These are phyloP conservation scores for Raddia guianensis DNA, from an alignment of 176 grass and related monocot genomes.

Conservation along the genomic window DNA sequence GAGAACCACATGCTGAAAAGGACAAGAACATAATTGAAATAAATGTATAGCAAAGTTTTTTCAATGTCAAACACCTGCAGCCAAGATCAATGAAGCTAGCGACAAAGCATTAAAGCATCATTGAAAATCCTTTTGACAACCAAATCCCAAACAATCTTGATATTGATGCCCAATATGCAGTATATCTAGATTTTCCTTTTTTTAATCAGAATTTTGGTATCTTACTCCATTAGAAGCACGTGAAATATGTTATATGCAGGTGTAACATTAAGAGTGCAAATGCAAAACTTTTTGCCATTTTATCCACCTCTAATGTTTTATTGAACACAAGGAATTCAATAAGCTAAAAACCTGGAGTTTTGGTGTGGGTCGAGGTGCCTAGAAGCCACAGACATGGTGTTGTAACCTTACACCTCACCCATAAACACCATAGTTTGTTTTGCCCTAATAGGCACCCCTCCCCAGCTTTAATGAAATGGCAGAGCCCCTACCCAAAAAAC, in stretches of 20 bases:
- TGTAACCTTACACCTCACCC: too few relatives aligned
- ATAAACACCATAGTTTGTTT: too few relatives aligned
- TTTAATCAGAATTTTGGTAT: not conserved
- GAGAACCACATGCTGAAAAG: constrained; percentile 55
- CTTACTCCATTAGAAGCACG: not conserved
- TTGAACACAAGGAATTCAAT: not conserved
- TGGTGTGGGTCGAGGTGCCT: too few relatives aligned
- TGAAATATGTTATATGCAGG: not conserved
- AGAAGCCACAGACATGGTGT: too few relatives aligned
- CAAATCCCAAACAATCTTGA: constrained; percentile 5
- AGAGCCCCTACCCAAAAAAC: too few relatives aligned
- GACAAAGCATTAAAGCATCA: not conserved
- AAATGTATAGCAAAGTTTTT: not conserved
- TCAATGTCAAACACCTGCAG: constrained; percentile 7
- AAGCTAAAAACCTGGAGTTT: not conserved
- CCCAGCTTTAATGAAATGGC: too few relatives aligned
- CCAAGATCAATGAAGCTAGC: constrained; percentile 8
- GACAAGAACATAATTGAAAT: not conserved
- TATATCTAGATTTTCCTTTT: not conserved
- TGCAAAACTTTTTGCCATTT: not conserved
- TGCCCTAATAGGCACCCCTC: too few relatives aligned
- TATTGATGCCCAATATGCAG: not conserved
- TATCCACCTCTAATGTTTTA: not conserved
- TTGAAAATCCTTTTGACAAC: not conserved
- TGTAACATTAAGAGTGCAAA: not conserved